A percentile compares a stretch with the other conserved stretches of the same genome.
Evolutionary conservation across 2,329 filamentous ascomycete genomes (phyloP).

Genomic region (Colletotrichum chrysophilum): DNA sequence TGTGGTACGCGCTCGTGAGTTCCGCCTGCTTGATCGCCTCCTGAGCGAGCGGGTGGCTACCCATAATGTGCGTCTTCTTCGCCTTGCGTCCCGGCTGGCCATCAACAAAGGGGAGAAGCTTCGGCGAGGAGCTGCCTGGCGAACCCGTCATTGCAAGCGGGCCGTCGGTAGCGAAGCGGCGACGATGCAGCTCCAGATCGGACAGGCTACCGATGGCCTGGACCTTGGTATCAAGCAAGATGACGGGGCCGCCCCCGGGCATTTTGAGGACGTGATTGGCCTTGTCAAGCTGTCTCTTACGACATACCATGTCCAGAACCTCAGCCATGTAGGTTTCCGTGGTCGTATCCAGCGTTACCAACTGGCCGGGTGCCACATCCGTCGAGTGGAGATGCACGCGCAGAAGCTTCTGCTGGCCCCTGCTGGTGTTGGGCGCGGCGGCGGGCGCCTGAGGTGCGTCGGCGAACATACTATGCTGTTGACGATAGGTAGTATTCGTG

Average conservation of each 20-base stretch:
- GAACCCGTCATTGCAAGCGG: constrained; percentile 72
- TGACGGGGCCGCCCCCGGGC: constrained; percentile 74
- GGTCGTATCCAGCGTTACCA: constrained; percentile 76
- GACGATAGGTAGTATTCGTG: constrained; percentile 64
- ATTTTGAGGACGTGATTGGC: constrained; percentile 80
- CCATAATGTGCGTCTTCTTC: constrained; percentile 56
- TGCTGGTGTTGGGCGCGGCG: constrained; percentile 47
- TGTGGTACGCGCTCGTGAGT: constrained; percentile 64
- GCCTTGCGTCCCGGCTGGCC: constrained; percentile 46
- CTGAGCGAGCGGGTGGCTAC: constrained; percentile 70
- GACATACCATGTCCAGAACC: constrained; percentile 79
- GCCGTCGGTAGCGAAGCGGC: constrained; percentile 78
- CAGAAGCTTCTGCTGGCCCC: constrained; percentile 73
- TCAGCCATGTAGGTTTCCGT: constrained; percentile 86
- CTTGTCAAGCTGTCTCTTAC: constrained; percentile 80
- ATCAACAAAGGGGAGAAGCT: constrained; percentile 61
- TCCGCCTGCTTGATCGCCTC: constrained; percentile 66
- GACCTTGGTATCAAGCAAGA: constrained; percentile 78
- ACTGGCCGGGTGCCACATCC: constrained; percentile 74
- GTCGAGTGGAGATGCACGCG: constrained; percentile 74
- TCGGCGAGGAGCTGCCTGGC: constrained; percentile 73
- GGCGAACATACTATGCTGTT: constrained; percentile 56
- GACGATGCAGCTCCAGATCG: constrained; percentile 77
- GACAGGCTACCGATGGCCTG: constrained; percentile 77
- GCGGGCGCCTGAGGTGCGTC: constrained; percentile 59